Evolutionary conservation across 345 rosid genomes (phyloP).

Genomic region (Populus tremula): DNA sequence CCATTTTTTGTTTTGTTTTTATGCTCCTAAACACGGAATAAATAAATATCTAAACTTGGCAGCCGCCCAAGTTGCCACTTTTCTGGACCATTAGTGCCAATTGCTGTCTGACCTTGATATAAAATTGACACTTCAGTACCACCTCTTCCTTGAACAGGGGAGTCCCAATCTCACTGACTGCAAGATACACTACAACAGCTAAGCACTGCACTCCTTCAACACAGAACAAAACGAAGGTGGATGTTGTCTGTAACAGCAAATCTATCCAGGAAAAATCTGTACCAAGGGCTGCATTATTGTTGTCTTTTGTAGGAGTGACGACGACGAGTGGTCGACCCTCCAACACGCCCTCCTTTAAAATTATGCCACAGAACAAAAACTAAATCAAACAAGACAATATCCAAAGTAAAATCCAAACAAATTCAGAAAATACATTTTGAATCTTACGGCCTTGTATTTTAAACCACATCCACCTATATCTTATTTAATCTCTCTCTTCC

Average conservation of each 20-base stretch:
- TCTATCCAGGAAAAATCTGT: too few species aligned
- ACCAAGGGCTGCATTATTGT: too few species aligned
- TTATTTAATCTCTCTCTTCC: too few species aligned
- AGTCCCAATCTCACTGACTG: not conserved
- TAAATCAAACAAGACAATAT: not conserved
- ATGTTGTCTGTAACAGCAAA: too few species aligned
- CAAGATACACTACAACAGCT: not conserved
- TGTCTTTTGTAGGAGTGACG: not conserved
- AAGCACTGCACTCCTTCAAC: not conserved
- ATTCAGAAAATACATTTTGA: not conserved
- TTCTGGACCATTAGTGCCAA: not conserved
- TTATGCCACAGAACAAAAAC: too few species aligned
- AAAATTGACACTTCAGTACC: not conserved
- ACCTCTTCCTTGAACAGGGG: not conserved
- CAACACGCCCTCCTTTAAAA: not conserved
- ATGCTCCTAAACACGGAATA: too few species aligned
- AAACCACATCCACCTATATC: too few species aligned
- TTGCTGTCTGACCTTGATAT: not conserved
- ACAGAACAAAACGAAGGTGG: too few species aligned
- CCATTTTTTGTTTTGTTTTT: too few species aligned
- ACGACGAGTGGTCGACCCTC: not conserved
- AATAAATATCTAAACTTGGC: not conserved
- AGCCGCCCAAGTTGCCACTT: too few species aligned
- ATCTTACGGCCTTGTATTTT: not conserved
- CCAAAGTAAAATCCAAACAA: not conserved